Base-by-base conservation (phyloP, 305 asterid species). In the Lippia alba region DNA sequence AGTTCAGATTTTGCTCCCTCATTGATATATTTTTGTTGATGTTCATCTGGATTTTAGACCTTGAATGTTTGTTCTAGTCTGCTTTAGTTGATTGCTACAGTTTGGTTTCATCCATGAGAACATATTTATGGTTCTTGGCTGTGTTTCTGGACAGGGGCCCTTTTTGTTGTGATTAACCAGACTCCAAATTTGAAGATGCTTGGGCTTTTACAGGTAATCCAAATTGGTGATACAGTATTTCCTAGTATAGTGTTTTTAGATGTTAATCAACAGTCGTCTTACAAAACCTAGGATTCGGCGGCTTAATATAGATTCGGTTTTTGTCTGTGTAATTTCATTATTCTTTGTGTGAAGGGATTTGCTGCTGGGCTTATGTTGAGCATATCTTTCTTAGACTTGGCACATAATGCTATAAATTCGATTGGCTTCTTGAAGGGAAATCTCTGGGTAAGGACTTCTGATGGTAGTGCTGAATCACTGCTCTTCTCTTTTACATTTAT, bases 101-200 rank as follows among this genome's bases (percentile, higher is more conserved):
- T 54, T 61, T 15, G 33, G 12, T 70, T n/a, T 59, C 33, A 34
- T 62, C 49, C 39, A 40, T 33, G 18, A 32, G 34, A 64, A 51
- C 56, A 32, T 3, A n/a, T 17, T 79, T 70, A 72, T 72, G 50
- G 9, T 74, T 66, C 15, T 20, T 18, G 56, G 11, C 73, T 69
- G 36, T 46, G 46, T 33, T 76, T 61, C 53, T 78, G 70, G 70
- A 55, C 85, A 94, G 99, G 99, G 54, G 99, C 99, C 5, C 87
- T 94, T 18, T 79, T 91, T 62, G 99, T 94, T 75, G 91, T 94
- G 79, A 57, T 91, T 34, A 89, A 85, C 73, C 84, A 72, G 76
- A 74, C 94, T 72, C 99, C 99, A 5, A 90, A 89, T 79, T 72
- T 94, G 80, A 94, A 88, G 93, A 87, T 88, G 95, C 96, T 94